These are phyloP conservation scores for Nicotiana noctiflora DNA, from an alignment of 257 asterid genomes.

Conservation along the genomic window DNA sequence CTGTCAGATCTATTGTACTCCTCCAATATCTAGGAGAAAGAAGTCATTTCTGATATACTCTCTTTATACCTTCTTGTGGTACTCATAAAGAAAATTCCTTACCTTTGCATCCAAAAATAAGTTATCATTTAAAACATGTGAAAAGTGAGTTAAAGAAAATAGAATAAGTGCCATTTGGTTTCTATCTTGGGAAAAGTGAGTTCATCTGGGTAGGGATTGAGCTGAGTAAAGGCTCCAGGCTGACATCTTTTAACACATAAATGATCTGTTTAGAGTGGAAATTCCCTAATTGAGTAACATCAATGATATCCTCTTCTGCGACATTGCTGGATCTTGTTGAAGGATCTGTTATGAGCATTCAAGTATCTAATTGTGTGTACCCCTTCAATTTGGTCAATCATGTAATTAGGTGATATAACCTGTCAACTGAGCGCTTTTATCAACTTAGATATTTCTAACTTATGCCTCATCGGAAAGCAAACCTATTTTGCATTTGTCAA, in stretches of 20 bases:
- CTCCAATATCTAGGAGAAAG: too few relatives aligned
- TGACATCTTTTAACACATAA: background rate
- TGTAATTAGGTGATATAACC: background rate
- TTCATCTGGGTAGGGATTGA: background rate
- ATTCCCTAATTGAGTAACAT: background rate
- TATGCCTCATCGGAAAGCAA: background rate
- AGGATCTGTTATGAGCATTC: background rate
- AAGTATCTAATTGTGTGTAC: background rate
- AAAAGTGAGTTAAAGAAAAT: background rate
- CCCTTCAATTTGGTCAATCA: background rate
- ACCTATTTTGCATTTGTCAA: conserved; percentile 1
- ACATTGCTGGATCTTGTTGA: background rate
- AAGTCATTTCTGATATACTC: too few relatives aligned
- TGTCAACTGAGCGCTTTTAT: background rate
- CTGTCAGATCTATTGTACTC: too few relatives aligned
- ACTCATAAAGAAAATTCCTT: too few relatives aligned
- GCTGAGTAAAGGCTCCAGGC: background rate
- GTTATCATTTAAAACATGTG: too few relatives aligned
- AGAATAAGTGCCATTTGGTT: background rate
- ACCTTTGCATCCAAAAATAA: too few relatives aligned
- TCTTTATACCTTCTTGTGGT: too few relatives aligned
- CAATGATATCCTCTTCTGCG: background rate
- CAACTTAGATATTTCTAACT: background rate
- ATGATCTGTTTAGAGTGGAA: background rate
- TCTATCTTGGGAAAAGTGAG: background rate